phyloP scores from a whole-genome alignment of 768 basidiomycete species.

The Tricholomella constricta region DNA sequence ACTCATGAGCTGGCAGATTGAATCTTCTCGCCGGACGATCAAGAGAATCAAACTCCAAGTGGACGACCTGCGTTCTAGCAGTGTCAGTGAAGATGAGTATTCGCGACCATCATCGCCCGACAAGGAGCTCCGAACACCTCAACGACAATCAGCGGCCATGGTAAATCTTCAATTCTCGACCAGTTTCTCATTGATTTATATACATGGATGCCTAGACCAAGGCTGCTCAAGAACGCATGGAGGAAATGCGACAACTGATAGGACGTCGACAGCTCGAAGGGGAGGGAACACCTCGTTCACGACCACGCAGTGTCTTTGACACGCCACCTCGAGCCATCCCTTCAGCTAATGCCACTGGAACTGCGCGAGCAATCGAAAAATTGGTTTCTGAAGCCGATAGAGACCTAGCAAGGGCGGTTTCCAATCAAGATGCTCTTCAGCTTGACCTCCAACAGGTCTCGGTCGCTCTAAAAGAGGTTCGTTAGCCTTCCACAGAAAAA shows the following conservation, averaged over 20 bases:
- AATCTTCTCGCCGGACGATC: conserved; percentile 65
- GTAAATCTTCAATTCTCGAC: conserved; percentile 31
- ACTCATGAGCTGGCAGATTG: conserved; percentile 49
- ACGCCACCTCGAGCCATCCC: conserved; percentile 27
- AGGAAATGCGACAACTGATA: conserved; percentile 83
- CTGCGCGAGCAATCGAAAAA: conserved; percentile 50
- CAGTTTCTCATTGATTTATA: not conserved
- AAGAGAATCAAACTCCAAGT: conserved; percentile 78
- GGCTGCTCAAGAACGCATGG: conserved; percentile 76
- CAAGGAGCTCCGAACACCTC: conserved; percentile 51
- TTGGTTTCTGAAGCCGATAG: conserved; percentile 60
- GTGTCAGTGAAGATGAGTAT: conserved; percentile 30
- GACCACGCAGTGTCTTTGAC: conserved; percentile 43
- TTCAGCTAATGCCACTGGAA: conserved; percentile 33
- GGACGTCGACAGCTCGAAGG: conserved; percentile 47
- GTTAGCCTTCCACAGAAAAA: conserved; percentile 11
- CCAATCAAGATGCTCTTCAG: conserved; percentile 58
- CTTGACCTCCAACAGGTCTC: conserved; percentile 50
- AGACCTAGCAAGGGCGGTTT: conserved; percentile 50
- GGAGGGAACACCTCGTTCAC: conserved; percentile 51
- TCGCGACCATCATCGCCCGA: conserved; percentile 60
- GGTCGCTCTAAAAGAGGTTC: conserved; percentile 60
- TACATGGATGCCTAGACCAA: conserved; percentile 48
- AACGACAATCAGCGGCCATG: conserved; percentile 41
- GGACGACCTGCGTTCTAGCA: conserved; percentile 40